Evolutionary conservation across 75 land plant species (phyloP).

Genomic region (Pinus taeda): DNA sequence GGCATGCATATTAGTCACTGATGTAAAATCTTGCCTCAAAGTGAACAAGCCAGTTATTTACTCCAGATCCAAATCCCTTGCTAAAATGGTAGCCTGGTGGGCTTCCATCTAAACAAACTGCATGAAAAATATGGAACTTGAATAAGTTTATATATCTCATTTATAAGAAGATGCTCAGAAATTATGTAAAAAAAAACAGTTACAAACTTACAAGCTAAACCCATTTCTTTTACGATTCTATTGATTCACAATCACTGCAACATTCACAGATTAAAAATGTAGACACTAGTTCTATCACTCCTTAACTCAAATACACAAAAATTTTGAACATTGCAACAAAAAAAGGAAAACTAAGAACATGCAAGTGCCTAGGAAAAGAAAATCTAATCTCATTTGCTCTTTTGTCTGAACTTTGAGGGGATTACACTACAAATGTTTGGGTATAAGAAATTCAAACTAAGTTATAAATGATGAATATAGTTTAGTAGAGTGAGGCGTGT

Average conservation of each 20-base stretch:
- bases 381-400: background rate
- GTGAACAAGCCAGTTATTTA: conserved; percentile 75
- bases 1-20: background rate
- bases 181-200: background rate
- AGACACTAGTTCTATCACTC: background rate
- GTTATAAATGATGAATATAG: background rate
- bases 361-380: background rate
- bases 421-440: background rate
- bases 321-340: background rate
- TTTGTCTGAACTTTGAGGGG: background rate
- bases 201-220: background rate
- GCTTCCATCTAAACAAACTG: conserved; percentile 98
- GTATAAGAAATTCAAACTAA: background rate
- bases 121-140: background rate
- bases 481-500: background rate
- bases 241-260: background rate
- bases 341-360: background rate
- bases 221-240: background rate
- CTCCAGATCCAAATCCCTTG: conserved; percentile 66
- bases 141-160: no score
- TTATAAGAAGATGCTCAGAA: background rate
- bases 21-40: conserved; percentile 53
- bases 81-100: conserved; percentile 82
- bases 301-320: background rate
- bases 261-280: background rate